These are phyloP conservation scores for Monosporozyma unispora DNA, from an alignment of 805 yeast genomes.

Conservation along the genomic window DNA sequence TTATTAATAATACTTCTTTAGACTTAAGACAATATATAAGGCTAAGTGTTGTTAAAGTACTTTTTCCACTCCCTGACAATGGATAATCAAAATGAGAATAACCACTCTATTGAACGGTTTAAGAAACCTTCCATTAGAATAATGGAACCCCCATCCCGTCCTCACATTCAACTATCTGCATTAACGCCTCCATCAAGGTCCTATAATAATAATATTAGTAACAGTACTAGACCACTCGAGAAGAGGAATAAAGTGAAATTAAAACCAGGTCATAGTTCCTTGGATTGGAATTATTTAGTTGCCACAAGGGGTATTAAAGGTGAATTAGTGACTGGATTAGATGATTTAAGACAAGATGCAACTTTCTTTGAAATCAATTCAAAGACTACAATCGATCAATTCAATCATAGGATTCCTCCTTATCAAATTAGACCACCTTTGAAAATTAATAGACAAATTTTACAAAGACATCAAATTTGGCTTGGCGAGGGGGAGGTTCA, in stretches of 20 bases:
- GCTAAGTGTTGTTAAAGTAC: not conserved
- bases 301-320: conserved; percentile 6
- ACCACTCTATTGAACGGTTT: not conserved
- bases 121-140: not conserved
- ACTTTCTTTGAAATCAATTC: conserved; percentile 13
- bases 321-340: conserved; percentile 16
- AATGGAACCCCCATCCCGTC: not conserved
- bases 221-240: conserved; percentile 8
- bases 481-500: conserved; percentile 19
- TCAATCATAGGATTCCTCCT: conserved; percentile 10
- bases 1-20: not conserved
- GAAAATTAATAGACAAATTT: conserved; percentile 46
- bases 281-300: conserved; percentile 26
- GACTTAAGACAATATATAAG: not conserved
- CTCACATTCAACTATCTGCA: not conserved
- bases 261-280: conserved; percentile 28
- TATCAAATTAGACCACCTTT: conserved; percentile 35
- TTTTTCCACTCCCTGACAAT: not conserved
- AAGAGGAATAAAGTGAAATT: conserved; percentile 25
- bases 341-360: conserved; percentile 9
- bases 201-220: conserved; percentile 18
- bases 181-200: not conserved
- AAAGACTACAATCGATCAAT: conserved; percentile 9
- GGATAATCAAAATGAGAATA: not conserved
- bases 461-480: conserved; percentile 41